phyloP scores from a whole-genome alignment of 805 yeast genomes.

The Saccharomycopsis synnaedendra region DNA sequence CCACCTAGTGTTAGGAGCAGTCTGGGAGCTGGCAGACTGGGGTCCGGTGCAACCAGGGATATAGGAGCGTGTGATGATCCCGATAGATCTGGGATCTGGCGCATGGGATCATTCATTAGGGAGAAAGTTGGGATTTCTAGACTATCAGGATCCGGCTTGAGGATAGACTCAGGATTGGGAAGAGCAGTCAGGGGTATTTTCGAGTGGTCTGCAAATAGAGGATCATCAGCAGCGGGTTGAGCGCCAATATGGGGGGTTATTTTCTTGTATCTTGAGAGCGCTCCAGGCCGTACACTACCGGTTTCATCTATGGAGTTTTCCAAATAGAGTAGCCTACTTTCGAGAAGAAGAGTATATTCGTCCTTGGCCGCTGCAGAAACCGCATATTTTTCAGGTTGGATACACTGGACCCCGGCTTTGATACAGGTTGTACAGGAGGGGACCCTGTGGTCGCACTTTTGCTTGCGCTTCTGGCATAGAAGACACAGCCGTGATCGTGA shows the following conservation, averaged over 20 bases:
- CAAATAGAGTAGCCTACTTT: conserved; percentile 39
- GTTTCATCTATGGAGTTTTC: conserved; percentile 33
- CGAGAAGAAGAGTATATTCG: conserved; percentile 46
- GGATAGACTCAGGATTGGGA: too few species aligned
- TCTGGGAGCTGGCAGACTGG: not conserved
- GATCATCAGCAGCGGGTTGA: not conserved
- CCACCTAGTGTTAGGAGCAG: conserved; percentile 1
- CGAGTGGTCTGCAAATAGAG: too few species aligned
- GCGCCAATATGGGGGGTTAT: conserved; percentile 23
- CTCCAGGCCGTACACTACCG: conserved; percentile 13
- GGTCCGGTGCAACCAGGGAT: not conserved
- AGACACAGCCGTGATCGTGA: conserved; percentile 44
- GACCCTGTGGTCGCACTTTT: conserved; percentile 52
- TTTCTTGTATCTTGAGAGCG: conserved; percentile 25
- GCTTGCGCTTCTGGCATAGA: conserved; percentile 46
- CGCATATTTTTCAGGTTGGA: conserved; percentile 52
- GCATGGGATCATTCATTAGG: conserved; percentile 16
- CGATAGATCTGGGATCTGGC: conserved; percentile 9
- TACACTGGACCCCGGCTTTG: conserved; percentile 49
- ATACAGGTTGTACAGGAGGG: conserved; percentile 60
- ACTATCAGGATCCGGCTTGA: not conserved
- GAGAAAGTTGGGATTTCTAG: conserved; percentile 16
- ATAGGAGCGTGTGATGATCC: too few species aligned
- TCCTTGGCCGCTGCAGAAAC: conserved; percentile 35
- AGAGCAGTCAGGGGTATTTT: too few species aligned